Conservation (phyloP, 805 yeast species). For the Komagataella kurtzmanii region DNA sequence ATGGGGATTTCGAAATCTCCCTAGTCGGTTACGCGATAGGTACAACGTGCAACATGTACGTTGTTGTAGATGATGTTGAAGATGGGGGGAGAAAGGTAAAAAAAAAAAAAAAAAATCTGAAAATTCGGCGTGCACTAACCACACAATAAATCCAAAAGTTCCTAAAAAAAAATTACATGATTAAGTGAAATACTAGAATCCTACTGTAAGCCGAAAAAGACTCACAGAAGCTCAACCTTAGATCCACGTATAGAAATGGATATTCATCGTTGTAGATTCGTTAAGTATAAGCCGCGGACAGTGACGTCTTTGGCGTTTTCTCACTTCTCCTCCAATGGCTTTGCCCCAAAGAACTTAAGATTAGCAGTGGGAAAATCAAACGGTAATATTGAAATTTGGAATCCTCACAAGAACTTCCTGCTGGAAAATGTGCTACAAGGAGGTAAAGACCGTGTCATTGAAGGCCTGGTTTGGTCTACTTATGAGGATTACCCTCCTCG, state of each 20-base stretch:
- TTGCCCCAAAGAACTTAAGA: slow-evolving; percentile 45
- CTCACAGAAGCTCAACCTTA: not conserved
- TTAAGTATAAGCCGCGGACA: slow-evolving; percentile 75
- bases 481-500: slow-evolving; percentile 37
- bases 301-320: slow-evolving; percentile 77
- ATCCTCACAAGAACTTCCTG: slow-evolving; percentile 70
- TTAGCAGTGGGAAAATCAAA: slow-evolving; percentile 87
- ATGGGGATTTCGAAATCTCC: not conserved
- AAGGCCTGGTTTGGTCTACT: slow-evolving; percentile 74
- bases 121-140: not conserved
- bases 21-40: not conserved
- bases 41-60: not conserved
- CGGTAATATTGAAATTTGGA: slow-evolving; percentile 95
- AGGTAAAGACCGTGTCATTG: slow-evolving; percentile 73
- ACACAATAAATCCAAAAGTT: too few species aligned
- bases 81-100: not conserved
- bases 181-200: not conserved
- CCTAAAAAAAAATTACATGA: not conserved
- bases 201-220: not conserved
- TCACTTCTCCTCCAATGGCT: slow-evolving; percentile 31
- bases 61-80: not conserved
- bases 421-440: slow-evolving; percentile 69
- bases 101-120: not conserved
- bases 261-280: slow-evolving; percentile 84
- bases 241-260: slow-evolving; percentile 31